Evolutionary conservation across 2,329 filamentous ascomycete species (phyloP).

Genomic region (Cordyceps pruinosa): DNA sequence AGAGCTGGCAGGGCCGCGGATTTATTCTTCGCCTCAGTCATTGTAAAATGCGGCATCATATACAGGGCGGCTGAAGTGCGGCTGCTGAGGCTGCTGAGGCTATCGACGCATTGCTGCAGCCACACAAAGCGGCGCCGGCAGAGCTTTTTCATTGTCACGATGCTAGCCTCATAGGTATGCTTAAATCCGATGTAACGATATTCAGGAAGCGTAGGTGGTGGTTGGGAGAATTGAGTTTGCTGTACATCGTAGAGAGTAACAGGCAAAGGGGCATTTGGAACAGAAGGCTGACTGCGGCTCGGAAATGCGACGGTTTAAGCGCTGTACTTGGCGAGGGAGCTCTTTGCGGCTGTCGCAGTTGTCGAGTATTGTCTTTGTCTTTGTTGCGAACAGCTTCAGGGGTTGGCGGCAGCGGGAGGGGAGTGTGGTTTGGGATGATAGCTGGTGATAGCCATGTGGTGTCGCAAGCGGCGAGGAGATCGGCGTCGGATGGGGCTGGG

Average conservation of each 20-base stretch:
- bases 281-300: background rate
- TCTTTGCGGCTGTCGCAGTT: background rate
- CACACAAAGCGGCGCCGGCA: background rate
- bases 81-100: slow-evolving; percentile 4
- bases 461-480: slow-evolving; percentile 6
- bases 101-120: slow-evolving; percentile 5
- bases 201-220: background rate
- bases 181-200: background rate
- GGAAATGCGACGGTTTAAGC: background rate
- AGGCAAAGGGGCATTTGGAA: background rate
- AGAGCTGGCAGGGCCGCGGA: background rate
- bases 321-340: background rate
- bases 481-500: slow-evolving; percentile 8
- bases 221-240: background rate
- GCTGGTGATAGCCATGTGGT: background rate
- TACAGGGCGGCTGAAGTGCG: slow-evolving; percentile 1
- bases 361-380: background rate
- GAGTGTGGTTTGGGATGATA: background rate
- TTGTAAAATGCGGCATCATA: background rate
- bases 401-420: background rate
- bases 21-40: background rate
- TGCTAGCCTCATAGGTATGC: background rate
- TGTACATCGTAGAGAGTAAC: background rate
- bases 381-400: background rate
- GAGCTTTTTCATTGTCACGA: background rate